A percentile compares a stretch with the other conserved stretches of the same genome.
phyloP scores from a whole-genome alignment of 306 rosid genomes.

The Medicago ruthenica region DNA sequence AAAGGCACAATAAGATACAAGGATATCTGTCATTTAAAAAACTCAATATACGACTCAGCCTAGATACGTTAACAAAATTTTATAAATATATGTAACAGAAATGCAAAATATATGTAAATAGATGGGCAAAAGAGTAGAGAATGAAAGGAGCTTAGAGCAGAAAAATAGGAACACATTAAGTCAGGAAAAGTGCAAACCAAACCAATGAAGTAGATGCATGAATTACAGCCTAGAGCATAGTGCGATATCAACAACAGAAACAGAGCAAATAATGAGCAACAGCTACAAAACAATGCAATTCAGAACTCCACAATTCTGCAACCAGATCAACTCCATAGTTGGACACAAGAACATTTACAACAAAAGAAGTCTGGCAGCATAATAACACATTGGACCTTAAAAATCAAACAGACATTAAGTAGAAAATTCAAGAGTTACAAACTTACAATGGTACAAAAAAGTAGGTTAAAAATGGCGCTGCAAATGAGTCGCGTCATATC shows the following conservation, averaged over 20 bases:
- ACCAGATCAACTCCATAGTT: not conserved
- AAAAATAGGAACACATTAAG: not conserved
- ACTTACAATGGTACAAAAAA: not conserved
- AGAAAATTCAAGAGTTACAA: not conserved
- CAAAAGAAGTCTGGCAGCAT: not conserved
- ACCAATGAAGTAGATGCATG: conserved; percentile 1
- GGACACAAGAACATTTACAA: not conserved
- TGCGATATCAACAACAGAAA: not conserved
- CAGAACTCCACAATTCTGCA: not conserved
- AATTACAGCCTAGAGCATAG: not conserved
- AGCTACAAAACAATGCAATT: not conserved
- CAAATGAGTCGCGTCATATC: not conserved
- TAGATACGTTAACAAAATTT: not conserved
- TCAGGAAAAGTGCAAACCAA: conserved; percentile 7
- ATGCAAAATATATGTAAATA: conserved; percentile 1
- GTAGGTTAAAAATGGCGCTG: not conserved
- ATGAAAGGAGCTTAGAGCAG: not conserved
- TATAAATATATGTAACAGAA: conserved; percentile 2
- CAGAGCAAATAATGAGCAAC: not conserved
- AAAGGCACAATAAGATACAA: not conserved
- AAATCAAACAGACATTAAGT: not conserved
- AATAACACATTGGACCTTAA: not conserved
- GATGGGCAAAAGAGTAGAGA: not conserved
- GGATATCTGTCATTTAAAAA: not conserved
- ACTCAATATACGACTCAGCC: not conserved